Evolutionary conservation across 176 grass and related monocot genomes (phyloP), one percentile per base, ranked within the genome.

Genomic region (Themeda triandra): DNA sequence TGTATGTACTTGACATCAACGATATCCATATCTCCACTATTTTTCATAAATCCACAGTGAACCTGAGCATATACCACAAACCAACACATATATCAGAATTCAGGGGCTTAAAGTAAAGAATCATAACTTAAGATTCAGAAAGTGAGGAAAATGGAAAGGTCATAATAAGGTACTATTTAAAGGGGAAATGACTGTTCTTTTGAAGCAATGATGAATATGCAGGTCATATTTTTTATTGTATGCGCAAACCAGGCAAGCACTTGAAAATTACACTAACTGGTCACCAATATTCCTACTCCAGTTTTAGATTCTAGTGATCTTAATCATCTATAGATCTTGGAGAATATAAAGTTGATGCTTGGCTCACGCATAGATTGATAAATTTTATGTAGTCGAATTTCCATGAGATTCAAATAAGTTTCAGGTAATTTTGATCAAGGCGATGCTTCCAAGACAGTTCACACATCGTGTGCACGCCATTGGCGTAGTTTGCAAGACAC

Each of bases 21-120:
- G 45, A 73, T 86, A 89, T 91, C 91, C 96, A 99, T 99, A 78
- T 94, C 88, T 1, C 96, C 96, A 23, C 93, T 80, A 70, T 90
- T 93, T 88, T 99, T 86, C 59, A 95, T 87, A 79, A 96, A 99
- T 59, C 96, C 96, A 89, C 96, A 99, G 70, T 99, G 91, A 13
- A 99, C 96, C 96, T 96, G 88, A 66, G 42, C 63, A 84, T 71
- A 85, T 18, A 73, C 0, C 44, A 79, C 19, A 59, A 83, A 49
- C 17, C 62, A 67, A 30, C 31, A 81, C 21, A 77, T 23, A 6
- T 39, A 39, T 77, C 30, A 73, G 1, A 37, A 19, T 82, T 80
- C 33, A 33, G 24, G 24, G 27, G 28, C 32, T 64, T 49, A 82
- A 48, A 10, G 56, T 76, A 25, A 41, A 76, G 18, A 12, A 35